Conservation (phyloP, 441 rosid species). For the Adansonia gregorii region DNA sequence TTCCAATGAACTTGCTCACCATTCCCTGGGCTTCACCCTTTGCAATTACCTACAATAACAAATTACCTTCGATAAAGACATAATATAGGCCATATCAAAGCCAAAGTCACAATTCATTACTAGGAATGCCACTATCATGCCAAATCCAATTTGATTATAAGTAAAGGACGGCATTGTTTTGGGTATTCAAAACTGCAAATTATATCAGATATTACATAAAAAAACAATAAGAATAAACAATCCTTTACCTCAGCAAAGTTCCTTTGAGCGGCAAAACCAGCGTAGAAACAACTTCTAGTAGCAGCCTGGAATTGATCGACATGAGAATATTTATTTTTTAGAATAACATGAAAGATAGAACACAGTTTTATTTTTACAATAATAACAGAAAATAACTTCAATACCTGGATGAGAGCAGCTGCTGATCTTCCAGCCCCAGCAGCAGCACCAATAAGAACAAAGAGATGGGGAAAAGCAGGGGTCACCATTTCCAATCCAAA, state of each 20-base stretch:
- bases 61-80: constrained; percentile 29
- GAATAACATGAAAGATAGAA: too few relatives aligned
- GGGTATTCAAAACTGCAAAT: not conserved
- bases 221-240: constrained; percentile 25
- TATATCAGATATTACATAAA: not conserved
- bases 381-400: not conserved
- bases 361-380: too few relatives aligned
- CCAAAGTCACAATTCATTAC: constrained; percentile 12
- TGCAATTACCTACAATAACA: constrained; percentile 72
- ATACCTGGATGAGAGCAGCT: constrained; percentile 79
- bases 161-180: not conserved
- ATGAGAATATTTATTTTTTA: not conserved
- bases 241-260: constrained; percentile 92
- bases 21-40: constrained; percentile 99
- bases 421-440: constrained; percentile 98
- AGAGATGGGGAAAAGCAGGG: constrained; percentile 84
- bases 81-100: constrained; percentile 16
- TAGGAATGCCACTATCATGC: constrained; percentile 5
- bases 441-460: constrained; percentile 77
- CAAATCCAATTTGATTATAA: not conserved
- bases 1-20: constrained; percentile 92
- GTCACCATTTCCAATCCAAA: constrained; percentile 93
- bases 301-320: constrained; percentile 61
- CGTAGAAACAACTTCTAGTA: constrained; percentile 91
- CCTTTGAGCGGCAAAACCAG: constrained; percentile 98